Percentiles rank a stretch among this genome's conserved stretches.
These are phyloP conservation scores for Didymella keratinophila DNA, from an alignment of 2,329 filamentous ascomycete genomes.

Conservation along the genomic window DNA sequence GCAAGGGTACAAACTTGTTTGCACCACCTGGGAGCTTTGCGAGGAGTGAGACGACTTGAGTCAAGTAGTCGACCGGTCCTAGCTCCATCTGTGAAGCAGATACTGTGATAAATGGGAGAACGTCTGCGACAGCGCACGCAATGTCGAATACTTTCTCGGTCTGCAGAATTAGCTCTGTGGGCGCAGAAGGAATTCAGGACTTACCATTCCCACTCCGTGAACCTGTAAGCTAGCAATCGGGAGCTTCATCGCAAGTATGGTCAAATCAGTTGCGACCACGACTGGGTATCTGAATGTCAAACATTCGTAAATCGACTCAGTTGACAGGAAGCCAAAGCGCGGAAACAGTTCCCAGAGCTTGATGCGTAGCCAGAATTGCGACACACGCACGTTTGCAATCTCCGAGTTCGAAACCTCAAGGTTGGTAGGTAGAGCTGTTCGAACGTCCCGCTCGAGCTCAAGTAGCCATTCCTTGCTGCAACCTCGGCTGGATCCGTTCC, in stretches of 20 bases:
- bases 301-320: conserved; percentile 57
- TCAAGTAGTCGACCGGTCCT: conserved; percentile 31
- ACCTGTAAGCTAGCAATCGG: conserved; percentile 34
- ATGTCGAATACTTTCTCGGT: conserved; percentile 45
- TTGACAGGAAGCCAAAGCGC: conserved; percentile 62
- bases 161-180: conserved; percentile 15
- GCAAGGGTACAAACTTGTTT: conserved; percentile 37
- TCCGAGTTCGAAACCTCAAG: conserved; percentile 62
- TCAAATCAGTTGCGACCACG: conserved; percentile 68
- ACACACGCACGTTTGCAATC: conserved; percentile 63
- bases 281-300: conserved; percentile 71
- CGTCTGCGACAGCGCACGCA: conserved; percentile 39
- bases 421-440: conserved; percentile 62
- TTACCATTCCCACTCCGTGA: conserved; percentile 43
- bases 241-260: conserved; percentile 49
- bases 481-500: conserved; percentile 70
- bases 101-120: conserved; percentile 35
- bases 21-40: conserved; percentile 35
- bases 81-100: conserved; percentile 26
- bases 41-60: conserved; percentile 28
- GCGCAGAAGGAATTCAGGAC: background rate
- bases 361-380: conserved; percentile 72
- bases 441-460: conserved; percentile 68
- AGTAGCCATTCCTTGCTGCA: conserved; percentile 66
- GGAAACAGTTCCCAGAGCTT: conserved; percentile 69